These are phyloP conservation scores for Trametes cubensis DNA, from an alignment of 768 basidiomycete genomes.

Conservation along the genomic window DNA sequence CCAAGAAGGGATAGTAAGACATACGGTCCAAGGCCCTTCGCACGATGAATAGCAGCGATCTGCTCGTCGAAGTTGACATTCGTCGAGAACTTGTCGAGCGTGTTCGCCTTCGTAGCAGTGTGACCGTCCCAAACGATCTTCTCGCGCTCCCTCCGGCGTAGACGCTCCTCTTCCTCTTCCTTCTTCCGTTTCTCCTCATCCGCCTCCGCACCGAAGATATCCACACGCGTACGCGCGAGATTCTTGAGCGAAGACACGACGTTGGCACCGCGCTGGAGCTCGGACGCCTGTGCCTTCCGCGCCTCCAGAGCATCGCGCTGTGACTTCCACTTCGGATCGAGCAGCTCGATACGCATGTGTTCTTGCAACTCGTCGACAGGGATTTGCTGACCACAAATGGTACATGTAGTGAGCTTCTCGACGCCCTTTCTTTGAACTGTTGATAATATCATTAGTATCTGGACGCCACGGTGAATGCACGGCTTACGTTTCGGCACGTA, in stretches of 20 bases:
- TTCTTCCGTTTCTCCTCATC: slow-evolving; percentile 88
- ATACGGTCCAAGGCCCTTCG: slow-evolving; percentile 87
- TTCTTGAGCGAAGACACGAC: slow-evolving; percentile 92
- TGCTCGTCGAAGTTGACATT: slow-evolving; percentile 97
- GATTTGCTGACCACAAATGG: slow-evolving; percentile 94
- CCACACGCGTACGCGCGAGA: slow-evolving; percentile 92
- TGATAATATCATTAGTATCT: slow-evolving; percentile 12
- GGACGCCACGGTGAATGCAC: not conserved
- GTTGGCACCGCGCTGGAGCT: slow-evolving; percentile 88
- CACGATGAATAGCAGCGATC: slow-evolving; percentile 93
- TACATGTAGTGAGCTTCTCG: slow-evolving; percentile 81
- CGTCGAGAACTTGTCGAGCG: slow-evolving; percentile 90
- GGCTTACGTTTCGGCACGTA: slow-evolving; percentile 90
- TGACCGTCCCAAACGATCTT: slow-evolving; percentile 99
- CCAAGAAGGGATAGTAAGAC: slow-evolving; percentile 36
- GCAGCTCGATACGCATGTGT: slow-evolving; percentile 96
- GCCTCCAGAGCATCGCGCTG: slow-evolving; percentile 88
- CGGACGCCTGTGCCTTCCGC: slow-evolving; percentile 86
- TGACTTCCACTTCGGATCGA: slow-evolving; percentile 98
- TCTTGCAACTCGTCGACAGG: slow-evolving; percentile 95
- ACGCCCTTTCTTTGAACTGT: slow-evolving; percentile 71
- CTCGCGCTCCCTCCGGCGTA: slow-evolving; percentile 84
- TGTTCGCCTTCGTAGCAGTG: slow-evolving; percentile 89
- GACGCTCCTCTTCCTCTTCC: slow-evolving; percentile 85
- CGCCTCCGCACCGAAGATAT: slow-evolving; percentile 93